Base-by-base conservation (phyloP, 495 filamentous ascomycete species). In the Aspergillus nidulans region DNA sequence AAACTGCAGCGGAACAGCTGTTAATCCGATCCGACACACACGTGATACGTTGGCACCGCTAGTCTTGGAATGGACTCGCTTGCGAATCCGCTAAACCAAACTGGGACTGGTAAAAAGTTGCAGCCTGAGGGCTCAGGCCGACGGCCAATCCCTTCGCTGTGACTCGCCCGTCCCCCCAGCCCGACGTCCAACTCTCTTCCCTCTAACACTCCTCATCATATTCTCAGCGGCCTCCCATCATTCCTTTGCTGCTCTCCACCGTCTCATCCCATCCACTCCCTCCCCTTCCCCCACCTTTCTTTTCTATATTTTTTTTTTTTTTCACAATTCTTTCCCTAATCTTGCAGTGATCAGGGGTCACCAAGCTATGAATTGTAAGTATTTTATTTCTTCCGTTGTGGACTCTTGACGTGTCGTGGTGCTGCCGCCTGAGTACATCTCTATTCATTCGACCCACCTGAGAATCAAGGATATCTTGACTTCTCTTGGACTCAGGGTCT, bases 301-400 rank as follows among this genome's bases (percentile, higher is more conserved):
- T 57, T 52, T 48, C 48, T 52, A 23, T 21, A 58, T 61, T 58
- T 59, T 57, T 52, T 52, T 19, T 21, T 59, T 61, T 58, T 59
- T 57, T 52, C 60, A 62, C 66, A 56, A 66, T 70, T 73, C 58
- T 58, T 57, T 62, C 40, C 44, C 55, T 66, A 57, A 64, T 64
- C 69, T 54, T 58, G 58, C 66, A 67, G 71, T 67, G 44, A 64
- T 59, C 63, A 59, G 74, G 75, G 75, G 75, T 77, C 75, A 75
- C 75, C 75, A 69, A 72, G 75, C 73, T 75, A 74, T 75, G 70
- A 70, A 75, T 61, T 71, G 75, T 77, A 67, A 75, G 75, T 75
- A 61, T 65, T 69, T 67, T 69, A 57, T 68, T 68, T 52, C 24
- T 62, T 57, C 64, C 28, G 42, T 55, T 25, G 23, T 28, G 18